Percentiles rank a stretch among this genome's conserved stretches.
Conservation (phyloP, 495 filamentous ascomycete genomes). For the Elaphomyces granulatus region DNA sequence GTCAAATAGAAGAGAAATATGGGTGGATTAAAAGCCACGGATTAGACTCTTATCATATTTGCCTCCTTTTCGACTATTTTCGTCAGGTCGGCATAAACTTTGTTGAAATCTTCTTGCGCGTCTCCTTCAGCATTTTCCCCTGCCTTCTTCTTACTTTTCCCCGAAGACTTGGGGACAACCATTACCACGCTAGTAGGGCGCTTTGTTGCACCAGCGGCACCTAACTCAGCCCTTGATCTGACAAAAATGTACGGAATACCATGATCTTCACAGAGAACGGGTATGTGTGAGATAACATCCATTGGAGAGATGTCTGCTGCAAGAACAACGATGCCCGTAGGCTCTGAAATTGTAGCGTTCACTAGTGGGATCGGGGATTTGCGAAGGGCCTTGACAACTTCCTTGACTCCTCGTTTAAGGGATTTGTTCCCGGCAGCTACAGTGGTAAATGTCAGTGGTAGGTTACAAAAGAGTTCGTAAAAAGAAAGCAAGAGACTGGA, state of each 20-base stretch:
- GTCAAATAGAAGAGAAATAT: conserved; percentile 2
- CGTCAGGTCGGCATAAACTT: conserved; percentile 55
- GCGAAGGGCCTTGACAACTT: conserved; percentile 92
- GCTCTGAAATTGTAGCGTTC: conserved; percentile 35
- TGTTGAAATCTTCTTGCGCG: conserved; percentile 52
- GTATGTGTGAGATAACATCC: conserved; percentile 95
- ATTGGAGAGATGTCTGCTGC: conserved; percentile 94
- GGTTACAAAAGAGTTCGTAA: neutral
- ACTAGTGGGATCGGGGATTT: conserved; percentile 53
- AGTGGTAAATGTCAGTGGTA: conserved; percentile 10
- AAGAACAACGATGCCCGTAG: conserved; percentile 69
- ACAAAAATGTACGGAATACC: conserved; percentile 90
- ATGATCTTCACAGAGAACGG: conserved; percentile 94
- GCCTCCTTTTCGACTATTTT: conserved; percentile 62
- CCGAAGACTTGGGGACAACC: conserved; percentile 46
- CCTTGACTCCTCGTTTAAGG: conserved; percentile 94
- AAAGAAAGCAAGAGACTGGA: conserved; percentile 1
- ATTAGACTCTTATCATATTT: conserved; percentile 33
- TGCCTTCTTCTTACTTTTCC: conserved; percentile 36
- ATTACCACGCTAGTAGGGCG: conserved; percentile 90
- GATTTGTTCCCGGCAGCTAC: conserved; percentile 82
- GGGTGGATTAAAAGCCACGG: too few species aligned
- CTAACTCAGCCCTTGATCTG: conserved; percentile 73
- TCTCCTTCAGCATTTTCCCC: conserved; percentile 33
- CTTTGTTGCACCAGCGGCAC: conserved; percentile 82